Base-by-base conservation (phyloP, 768 basidiomycete species). In the Boletus rufocinnamomeus region DNA sequence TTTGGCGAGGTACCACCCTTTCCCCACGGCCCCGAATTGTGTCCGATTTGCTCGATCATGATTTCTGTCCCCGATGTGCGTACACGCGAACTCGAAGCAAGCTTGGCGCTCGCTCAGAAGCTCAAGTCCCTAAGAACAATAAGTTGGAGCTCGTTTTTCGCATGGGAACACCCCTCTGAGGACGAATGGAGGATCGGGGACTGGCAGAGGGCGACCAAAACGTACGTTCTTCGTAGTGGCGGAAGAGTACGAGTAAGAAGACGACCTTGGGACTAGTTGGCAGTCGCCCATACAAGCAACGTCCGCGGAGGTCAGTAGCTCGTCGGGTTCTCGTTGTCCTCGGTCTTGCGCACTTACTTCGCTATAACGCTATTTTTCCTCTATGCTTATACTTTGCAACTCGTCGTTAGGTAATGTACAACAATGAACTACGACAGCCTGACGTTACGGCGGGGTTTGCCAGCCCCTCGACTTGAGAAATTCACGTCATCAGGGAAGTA, bases 141-240 rank as follows among this genome's bases (percentile, higher is more conserved):
- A 30, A 72, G 77, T 19, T 88, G 84, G 83, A 82, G 80, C 54
- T 79, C 84, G 0, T 80, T 80, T 60, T 80, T 82, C 60, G 50
- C 67, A 25, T 58, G 57, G 43, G 56, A 59, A 62, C 63, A 52
- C 7, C 43, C 57, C 32, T 50, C 41, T 51, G 67, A 54, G 37
- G 66, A 57, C 34, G 61, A 61, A 48, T 54, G 51, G 50, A 65
- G 44, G 57, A 56, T 56, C 40, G 65, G 63, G 6, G 64, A 69
- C 59, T 61, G 66, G 66, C 35, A 59, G 51, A 63, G 66, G 56
- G 69, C 63, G 64, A 80, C 80, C 28, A 78, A 70, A 38, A 67
- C 76, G 4, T 79, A 79, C 66, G 63, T 84, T 38, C 61, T 74
- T 53, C 76, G 82, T 35, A 64, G 60, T 43, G 69, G 70, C 16